Evolutionary conservation across 2,329 filamentous ascomycete species (phyloP).

Genomic region (Trichoderma pleuroti): DNA sequence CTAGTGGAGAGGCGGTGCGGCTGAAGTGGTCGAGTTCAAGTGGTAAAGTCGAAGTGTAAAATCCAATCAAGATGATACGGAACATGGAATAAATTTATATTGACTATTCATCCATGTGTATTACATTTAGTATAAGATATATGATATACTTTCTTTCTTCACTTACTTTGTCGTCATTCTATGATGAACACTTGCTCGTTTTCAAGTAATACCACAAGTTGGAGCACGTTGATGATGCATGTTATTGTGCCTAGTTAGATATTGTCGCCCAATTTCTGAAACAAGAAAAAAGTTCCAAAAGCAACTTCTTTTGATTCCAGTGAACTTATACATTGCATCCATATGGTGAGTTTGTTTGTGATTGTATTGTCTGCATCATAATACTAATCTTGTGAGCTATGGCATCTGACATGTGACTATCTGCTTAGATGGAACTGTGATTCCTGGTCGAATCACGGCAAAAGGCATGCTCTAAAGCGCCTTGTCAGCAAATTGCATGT

Average conservation of each 20-base stretch:
- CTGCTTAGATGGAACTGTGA: not conserved
- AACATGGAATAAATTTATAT: not conserved
- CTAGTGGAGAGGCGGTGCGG: not conserved
- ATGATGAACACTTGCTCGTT: not conserved
- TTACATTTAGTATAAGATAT: not conserved
- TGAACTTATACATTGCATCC: not conserved
- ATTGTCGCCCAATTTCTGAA: not conserved
- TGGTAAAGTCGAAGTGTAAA: not conserved
- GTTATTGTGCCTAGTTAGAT: not conserved
- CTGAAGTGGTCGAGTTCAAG: not conserved
- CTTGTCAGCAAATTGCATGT: not conserved
- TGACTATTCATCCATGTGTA: not conserved
- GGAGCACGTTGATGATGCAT: not conserved
- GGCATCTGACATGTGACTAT: constrained; percentile 2
- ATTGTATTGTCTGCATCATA: not conserved
- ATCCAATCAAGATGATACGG: not conserved
- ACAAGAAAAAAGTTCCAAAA: not conserved
- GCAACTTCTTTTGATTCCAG: not conserved
- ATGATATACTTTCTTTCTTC: not conserved
- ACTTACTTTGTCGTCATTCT: not conserved
- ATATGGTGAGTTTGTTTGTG: too few species aligned
- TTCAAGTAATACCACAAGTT: too few species aligned
- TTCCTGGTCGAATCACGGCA: not conserved
- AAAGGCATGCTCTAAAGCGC: too few species aligned
- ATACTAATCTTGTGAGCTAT: not conserved